A percentile compares a stretch with the other conserved stretches of the same genome.
Conservation (phyloP, 768 basidiomycete species). For the Pholiota microspora region DNA sequence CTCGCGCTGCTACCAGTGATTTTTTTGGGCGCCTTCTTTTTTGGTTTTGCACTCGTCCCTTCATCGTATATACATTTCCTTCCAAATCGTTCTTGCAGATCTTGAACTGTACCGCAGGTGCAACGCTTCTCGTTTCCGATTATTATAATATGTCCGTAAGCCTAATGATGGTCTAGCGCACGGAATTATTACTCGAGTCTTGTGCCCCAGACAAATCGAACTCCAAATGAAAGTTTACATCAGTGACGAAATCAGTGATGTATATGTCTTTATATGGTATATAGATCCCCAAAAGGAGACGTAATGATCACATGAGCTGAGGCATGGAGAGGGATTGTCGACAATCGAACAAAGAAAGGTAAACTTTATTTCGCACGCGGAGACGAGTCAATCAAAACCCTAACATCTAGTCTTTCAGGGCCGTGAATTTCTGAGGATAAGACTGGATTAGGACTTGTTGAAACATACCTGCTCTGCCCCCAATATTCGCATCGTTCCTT, state of each 20-base stretch:
- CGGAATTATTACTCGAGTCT: background rate
- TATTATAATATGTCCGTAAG: background rate
- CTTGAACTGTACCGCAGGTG: background rate
- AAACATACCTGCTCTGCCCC: slow-evolving; percentile 61
- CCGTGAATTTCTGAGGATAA: slow-evolving; percentile 7
- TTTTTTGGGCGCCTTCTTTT: background rate
- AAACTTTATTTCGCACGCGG: slow-evolving; percentile 10
- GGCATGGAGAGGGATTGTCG: background rate
- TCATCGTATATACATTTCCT: slow-evolving; percentile 2
- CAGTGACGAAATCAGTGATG: background rate
- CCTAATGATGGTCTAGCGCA: background rate
- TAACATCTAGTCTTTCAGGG: slow-evolving; percentile 42
- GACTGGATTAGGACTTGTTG: slow-evolving; percentile 7
- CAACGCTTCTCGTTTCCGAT: background rate
- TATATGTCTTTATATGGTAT: slow-evolving; percentile 28
- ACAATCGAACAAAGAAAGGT: slow-evolving; percentile 2
- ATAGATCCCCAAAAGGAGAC: slow-evolving; percentile 31
- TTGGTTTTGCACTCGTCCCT: slow-evolving; percentile 3
- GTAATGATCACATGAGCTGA: slow-evolving; percentile 3
- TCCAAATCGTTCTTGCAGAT: background rate
- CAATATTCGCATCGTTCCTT: slow-evolving; percentile 62
- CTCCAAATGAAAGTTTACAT: too few species aligned
- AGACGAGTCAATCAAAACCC: slow-evolving; percentile 23
- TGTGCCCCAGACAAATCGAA: background rate
- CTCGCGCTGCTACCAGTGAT: slow-evolving; percentile 72